Evolutionary conservation across 805 yeast species (phyloP), one percentile per base, ranked within the genome.

Genomic region (Kazachstania taianensis): DNA sequence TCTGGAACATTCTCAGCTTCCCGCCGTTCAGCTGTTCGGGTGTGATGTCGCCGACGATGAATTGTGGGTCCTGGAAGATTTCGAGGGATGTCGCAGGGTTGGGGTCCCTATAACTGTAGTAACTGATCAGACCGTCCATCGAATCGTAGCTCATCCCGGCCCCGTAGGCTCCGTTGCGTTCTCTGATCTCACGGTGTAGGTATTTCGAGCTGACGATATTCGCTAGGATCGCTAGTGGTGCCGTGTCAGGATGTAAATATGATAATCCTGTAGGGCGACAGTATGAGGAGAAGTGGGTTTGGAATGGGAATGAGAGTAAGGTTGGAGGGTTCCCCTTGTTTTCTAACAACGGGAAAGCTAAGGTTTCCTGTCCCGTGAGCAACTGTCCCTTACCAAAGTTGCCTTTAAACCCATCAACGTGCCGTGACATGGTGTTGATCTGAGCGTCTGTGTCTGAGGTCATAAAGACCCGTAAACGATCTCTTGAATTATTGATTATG

Each of bases 81-180:
- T 65, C 59, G 8, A 83, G 55, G 2, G 96, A 80, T 43, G 75
- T 72, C 26, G 69, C 53, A 1, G 96, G 84, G 44, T 83, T 79
- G 13, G 98, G 98, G 57, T 92, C 98, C 47, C 98, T 72, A 63
- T 89, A 92, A 0, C 97, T 86, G 61, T 81, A 92, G 61, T 70
- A 85, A 23, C 81, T 72, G 50, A 89, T 74, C 2, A 78, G 49
- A 0, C 96, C 97, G 34, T 81, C 84, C 16, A 83, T 54, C 0
- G 89, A 85, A 53, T 79, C 82, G 55, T 78, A 92, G 6, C 72
- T 62, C 4, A 94, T 81, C 4, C 98, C 98, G 5, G 95, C 97
- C 6, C 98, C 98, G 53, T 92, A 92, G 0, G 98, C 98, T 40
- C 98, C 98, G 39, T 95, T 95, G 50, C 89, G 76, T 53, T 92